Base-by-base conservation (phyloP, 2,329 filamentous ascomycete genomes). In the Stachybotrys elegans region DNA sequence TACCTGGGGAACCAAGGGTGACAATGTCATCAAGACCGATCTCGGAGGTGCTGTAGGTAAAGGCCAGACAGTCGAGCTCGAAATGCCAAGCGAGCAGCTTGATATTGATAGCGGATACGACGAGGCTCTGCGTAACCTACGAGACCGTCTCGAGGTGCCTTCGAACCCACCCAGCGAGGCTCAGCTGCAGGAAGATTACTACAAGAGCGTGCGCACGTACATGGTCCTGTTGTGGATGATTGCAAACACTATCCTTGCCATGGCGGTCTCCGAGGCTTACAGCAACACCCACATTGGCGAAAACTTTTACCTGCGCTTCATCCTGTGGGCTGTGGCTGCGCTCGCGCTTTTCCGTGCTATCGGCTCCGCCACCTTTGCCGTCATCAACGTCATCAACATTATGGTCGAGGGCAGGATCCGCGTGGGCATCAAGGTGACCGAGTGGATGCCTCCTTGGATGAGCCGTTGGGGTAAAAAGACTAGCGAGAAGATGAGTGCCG, bases 51-150 rank as follows among this genome's bases (percentile, higher is more conserved):
- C 94, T 12, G 81, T 87, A 6, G 83, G 83, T 40, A 83, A 86
- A 51, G 87, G 86, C 44, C 78, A 84, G 47, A 88, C 85, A 0
- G 93, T 98, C 56, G 89, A 96, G 64, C 76, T 98, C 6, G 93
- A 98, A 60, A 98, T 98, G 91, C 93, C 94, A 0, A 88, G 83
- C 2, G 94, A 98, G 64, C 93, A 98, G 69, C 83, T 98, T 25
- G 93, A 98, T 64, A 98, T 98, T 62, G 93, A 98, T 69, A 91
- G 84, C 22, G 93, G 92, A 20, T 98, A 98, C 66, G 93, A 98
- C 61, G 92, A 96, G 63, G 93, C 93, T 0, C 81, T 98, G 21
- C 88, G 93, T 50, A 98, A 98, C 64, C 84, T 98, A 5, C 87
- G 93, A 42, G 93, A 98, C 60, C 79, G 93, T 36, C 76, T 98